Evolutionary conservation across 345 rosid genomes (phyloP).

Genomic region (Excoecaria cochinchinensis): DNA sequence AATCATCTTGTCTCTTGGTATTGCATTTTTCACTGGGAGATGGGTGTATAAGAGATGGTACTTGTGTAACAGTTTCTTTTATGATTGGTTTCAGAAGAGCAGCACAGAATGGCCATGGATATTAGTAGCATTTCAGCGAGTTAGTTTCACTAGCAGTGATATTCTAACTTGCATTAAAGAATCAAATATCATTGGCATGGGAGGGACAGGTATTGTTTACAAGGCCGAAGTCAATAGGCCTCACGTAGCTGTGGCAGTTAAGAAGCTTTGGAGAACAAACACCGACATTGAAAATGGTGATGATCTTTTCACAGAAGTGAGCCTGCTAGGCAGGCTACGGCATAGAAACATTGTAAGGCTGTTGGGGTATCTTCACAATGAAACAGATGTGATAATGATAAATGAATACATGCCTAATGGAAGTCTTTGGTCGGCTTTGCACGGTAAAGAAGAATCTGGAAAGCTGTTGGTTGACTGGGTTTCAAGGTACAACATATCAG

Average conservation of each 20-base stretch:
- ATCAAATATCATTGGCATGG: slow-evolving; percentile 81
- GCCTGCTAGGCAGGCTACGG: slow-evolving; percentile 69
- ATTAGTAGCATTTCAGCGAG: slow-evolving; percentile 76
- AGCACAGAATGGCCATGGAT: slow-evolving; percentile 89
- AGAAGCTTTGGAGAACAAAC: slow-evolving; percentile 83
- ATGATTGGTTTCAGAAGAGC: slow-evolving; percentile 55
- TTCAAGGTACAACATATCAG: slow-evolving; percentile 78
- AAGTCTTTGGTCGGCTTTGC: slow-evolving; percentile 74
- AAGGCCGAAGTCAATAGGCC: slow-evolving; percentile 79
- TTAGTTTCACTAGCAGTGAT: slow-evolving; percentile 68
- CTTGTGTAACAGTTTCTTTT: slow-evolving; percentile 51
- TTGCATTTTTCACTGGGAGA: slow-evolving; percentile 52
- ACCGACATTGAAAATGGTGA: slow-evolving; percentile 56
- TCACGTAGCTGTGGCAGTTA: slow-evolving; percentile 63
- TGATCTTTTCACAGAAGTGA: slow-evolving; percentile 68
- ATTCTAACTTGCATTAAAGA: slow-evolving; percentile 72
- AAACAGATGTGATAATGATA: slow-evolving; percentile 70
- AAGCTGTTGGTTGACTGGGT: slow-evolving; percentile 85
- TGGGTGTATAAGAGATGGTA: slow-evolving; percentile 68
- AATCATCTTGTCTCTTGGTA: slow-evolving; percentile 49
- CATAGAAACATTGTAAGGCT: slow-evolving; percentile 82
- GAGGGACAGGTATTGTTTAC: slow-evolving; percentile 89
- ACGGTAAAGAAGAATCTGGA: slow-evolving; percentile 49
- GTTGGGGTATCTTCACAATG: slow-evolving; percentile 80
- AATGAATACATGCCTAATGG: slow-evolving; percentile 87